phyloP scores from a whole-genome alignment of 495 filamentous ascomycete species.

The Aspergillus olivimuriae region DNA sequence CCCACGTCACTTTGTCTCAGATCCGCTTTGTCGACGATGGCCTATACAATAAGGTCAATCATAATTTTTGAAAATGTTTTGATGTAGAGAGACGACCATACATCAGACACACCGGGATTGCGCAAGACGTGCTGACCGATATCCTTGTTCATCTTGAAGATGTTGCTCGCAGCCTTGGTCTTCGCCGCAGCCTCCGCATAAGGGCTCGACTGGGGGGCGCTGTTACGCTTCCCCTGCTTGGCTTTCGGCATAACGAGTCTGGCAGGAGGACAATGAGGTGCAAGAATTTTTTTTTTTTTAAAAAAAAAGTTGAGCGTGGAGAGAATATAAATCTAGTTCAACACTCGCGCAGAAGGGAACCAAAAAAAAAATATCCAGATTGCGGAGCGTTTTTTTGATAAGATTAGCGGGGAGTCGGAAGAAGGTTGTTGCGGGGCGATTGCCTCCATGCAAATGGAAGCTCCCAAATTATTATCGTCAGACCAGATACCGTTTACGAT shows the following conservation, averaged over 20 bases:
- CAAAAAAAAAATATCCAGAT: conserved; percentile 1
- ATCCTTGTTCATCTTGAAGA: conserved; percentile 83
- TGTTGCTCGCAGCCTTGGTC: conserved; percentile 59
- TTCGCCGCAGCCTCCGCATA: conserved; percentile 50
- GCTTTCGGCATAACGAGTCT: conserved; percentile 24
- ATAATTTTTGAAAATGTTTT: not conserved
- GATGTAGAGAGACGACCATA: not conserved
- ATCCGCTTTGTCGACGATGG: conserved; percentile 80
- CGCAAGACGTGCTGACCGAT: conserved; percentile 92
- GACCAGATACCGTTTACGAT: no score
- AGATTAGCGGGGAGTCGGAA: conserved; percentile 36
- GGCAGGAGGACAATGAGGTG: not conserved
- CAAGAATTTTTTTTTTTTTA: not conserved
- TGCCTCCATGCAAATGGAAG: not conserved
- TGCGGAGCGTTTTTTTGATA: conserved; percentile 30
- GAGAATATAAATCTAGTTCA: not conserved
- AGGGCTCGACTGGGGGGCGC: conserved; percentile 43
- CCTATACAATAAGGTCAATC: no score
- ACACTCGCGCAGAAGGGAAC: not conserved
- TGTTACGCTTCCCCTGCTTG: conserved; percentile 53
- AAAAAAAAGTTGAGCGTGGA: not conserved
- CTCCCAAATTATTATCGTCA: no score
- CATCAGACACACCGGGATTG: conserved; percentile 87
- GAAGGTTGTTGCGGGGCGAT: conserved; percentile 19
- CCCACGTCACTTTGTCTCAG: conserved; percentile 81